Percentiles rank a stretch among this genome's conserved stretches.
Conservation (phyloP, 2,329 filamentous ascomycete genomes). For the Monosporascus sp. region DNA sequence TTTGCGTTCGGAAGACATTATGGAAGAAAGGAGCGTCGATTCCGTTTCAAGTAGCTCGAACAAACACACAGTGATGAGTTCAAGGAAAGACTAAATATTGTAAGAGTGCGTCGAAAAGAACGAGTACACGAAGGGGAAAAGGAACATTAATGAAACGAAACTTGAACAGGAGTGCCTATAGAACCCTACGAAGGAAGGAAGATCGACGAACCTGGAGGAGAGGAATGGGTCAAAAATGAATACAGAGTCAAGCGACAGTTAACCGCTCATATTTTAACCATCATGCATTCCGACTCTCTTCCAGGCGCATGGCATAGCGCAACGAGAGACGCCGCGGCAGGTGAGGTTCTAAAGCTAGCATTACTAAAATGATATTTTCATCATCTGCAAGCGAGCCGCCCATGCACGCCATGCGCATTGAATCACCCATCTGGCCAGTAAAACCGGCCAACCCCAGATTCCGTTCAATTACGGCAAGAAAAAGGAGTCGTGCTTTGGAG, state of each 20-base stretch:
- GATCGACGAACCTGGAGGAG: conserved; percentile 6
- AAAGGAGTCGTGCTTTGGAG: too few species aligned
- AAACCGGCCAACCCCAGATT: neutral
- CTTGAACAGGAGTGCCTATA: conserved; percentile 6
- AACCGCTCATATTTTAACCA: conserved; percentile 13
- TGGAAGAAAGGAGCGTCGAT: conserved; percentile 7
- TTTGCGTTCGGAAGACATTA: conserved; percentile 32
- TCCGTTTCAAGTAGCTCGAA: conserved; percentile 6
- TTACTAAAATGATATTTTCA: neutral
- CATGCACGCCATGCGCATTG: conserved; percentile 3
- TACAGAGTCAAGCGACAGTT: conserved; percentile 8
- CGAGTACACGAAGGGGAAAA: conserved; percentile 4
- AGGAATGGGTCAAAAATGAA: conserved; percentile 18
- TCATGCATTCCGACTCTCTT: conserved; percentile 2
- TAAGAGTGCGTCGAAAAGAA: conserved; percentile 11
- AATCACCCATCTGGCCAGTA: conserved; percentile 2
- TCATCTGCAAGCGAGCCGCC: conserved; percentile 6
- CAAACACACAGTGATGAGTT: conserved; percentile 1
- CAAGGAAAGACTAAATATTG: conserved; percentile 6
- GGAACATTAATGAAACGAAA: conserved; percentile 7
- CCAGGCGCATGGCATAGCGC: conserved; percentile 4
- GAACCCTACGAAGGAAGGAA: conserved; percentile 12
- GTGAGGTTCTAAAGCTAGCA: conserved; percentile 6
- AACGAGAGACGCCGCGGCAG: neutral
- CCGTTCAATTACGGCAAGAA: neutral